Evolutionary conservation across 306 rosid genomes (phyloP).

Genomic region (Cajanus cajan): DNA sequence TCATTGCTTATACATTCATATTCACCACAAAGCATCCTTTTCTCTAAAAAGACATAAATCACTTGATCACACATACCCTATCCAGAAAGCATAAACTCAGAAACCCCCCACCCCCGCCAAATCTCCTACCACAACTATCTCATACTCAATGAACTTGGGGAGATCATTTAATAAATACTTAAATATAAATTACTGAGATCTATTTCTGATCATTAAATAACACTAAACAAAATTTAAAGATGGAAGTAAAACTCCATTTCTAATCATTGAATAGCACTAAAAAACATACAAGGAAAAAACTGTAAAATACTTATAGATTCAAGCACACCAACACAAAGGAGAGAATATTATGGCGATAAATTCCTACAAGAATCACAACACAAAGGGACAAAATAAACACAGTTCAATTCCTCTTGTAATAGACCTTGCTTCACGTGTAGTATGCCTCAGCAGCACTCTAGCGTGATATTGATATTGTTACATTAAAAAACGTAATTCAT

Average conservation of each 20-base stretch:
- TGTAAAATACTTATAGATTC: background rate
- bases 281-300: no score
- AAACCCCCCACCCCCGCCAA: background rate
- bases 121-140: background rate
- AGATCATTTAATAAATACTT: background rate
- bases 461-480: background rate
- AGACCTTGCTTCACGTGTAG: background rate
- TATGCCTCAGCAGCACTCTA: background rate
- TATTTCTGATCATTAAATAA: no score
- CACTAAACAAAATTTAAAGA: no score
- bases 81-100: background rate
- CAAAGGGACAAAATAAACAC: background rate
- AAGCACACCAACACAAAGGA: background rate
- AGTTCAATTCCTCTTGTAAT: background rate
- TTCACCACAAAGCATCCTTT: background rate
- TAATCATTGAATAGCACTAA: no score
- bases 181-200: no score
- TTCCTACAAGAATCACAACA: constrained; percentile 16
- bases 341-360: background rate
- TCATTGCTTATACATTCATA: background rate
- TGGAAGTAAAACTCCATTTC: no score
- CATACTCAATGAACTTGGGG: background rate
- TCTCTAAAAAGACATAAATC: background rate
- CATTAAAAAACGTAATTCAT: background rate
- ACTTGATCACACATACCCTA: background rate